Evolutionary conservation across 441 rosid genomes (phyloP).

Genomic region (Eutrema salsugineum): DNA sequence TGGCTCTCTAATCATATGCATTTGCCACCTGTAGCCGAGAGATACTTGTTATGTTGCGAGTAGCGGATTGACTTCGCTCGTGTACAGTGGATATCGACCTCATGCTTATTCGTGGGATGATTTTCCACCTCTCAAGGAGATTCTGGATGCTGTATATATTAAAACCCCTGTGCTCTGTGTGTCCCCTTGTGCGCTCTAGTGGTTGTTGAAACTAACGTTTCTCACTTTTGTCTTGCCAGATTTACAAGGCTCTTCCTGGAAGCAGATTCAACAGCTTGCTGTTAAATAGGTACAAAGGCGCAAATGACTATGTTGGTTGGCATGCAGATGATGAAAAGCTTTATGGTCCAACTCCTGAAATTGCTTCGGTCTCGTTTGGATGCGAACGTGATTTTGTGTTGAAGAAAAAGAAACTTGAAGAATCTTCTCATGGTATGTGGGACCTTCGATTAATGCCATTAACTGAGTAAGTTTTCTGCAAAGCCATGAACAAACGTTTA

Average conservation of each 20-base stretch:
- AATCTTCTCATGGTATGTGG: conserved; percentile 47
- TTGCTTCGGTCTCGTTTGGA: conserved; percentile 86
- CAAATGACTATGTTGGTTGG: conserved; percentile 83
- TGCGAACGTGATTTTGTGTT: conserved; percentile 79
- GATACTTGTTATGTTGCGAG: conserved; percentile 74
- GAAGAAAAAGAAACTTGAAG: conserved; percentile 61
- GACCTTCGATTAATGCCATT: background rate
- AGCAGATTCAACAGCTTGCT: conserved; percentile 79
- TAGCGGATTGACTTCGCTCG: conserved; percentile 47
- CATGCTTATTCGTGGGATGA: conserved; percentile 67
- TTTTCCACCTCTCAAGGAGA: conserved; percentile 60
- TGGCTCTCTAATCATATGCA: background rate
- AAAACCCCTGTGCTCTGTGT: background rate
- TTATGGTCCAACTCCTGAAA: conserved; percentile 77
- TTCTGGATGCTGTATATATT: conserved; percentile 59
- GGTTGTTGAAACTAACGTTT: background rate
- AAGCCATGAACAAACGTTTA: background rate
- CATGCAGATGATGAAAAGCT: conserved; percentile 93
- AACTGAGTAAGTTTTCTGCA: background rate
- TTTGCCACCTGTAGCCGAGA: conserved; percentile 50
- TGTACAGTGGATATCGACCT: conserved; percentile 66
- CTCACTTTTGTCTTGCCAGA: conserved; percentile 40
- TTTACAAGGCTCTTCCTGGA: conserved; percentile 64
- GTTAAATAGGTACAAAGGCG: conserved; percentile 75
- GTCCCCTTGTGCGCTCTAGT: background rate